A percentile compares a stretch with the other conserved stretches of the same genome.
phyloP scores from a whole-genome alignment of 441 rosid species.

The Corymbia citriodora region DNA sequence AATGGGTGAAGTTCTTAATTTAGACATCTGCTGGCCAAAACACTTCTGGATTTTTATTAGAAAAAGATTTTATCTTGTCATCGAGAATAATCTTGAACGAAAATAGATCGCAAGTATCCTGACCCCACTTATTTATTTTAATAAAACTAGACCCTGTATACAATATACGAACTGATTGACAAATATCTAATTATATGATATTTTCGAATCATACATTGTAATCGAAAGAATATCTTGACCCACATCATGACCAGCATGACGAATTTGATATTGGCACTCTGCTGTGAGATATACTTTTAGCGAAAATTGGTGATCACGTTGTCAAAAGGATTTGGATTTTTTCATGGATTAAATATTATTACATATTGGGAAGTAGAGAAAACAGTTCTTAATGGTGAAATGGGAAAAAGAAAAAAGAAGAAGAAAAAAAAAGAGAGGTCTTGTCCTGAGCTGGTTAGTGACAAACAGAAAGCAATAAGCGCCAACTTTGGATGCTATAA shows the following conservation, averaged over 20 bases:
- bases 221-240: background rate
- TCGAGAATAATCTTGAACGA: background rate
- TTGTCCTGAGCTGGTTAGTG: background rate
- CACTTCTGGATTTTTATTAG: background rate
- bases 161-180: background rate
- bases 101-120: background rate
- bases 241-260: background rate
- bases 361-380: background rate
- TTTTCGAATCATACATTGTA: background rate
- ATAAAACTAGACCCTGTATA: background rate
- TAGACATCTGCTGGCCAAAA: background rate
- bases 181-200: background rate
- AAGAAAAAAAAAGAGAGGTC: background rate
- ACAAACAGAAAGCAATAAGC: background rate
- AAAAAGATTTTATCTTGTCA: background rate
- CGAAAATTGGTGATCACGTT: background rate
- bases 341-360: background rate
- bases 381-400: background rate
- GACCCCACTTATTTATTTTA: background rate
- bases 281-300: background rate
- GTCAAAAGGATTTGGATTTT: background rate
- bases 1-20: background rate
- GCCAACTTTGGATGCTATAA: background rate
- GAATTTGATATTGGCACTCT: background rate
- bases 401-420: background rate